Base-by-base conservation (phyloP, 345 rosid species). In the Hibiscus syriacus region DNA sequence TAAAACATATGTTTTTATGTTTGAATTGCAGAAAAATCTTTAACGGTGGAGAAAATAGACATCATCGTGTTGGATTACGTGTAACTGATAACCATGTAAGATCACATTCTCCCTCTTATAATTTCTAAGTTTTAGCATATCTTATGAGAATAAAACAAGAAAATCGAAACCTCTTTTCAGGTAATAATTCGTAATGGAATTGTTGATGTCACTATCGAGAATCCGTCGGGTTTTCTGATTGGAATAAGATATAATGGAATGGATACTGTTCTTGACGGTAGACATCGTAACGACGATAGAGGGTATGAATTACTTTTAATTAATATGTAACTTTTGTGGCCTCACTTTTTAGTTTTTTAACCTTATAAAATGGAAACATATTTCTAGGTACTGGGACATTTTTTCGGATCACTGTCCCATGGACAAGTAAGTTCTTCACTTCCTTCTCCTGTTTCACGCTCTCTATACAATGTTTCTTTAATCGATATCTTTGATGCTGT, bases 311-410 rank as follows among this genome's bases (percentile, higher is more conserved):
- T 83, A 87, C 62, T 76, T 85, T 62, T 97, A 96, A 94, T 92
- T 3, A 3, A 6, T 32, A 85, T 58, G 70, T 29, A 5, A 32
- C 6, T 3, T 32, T 32, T 32, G 6, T 32, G 6, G 6, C 10
- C 59, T 23, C 16, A 1, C 11, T 1, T 6, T 4, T 1, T 8
- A 32, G 3, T 8, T 6, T 52, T 53, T 23, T 1, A 26, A 6
- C 23, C 9, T 0, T 20, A 20, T n/a, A n/a, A n/a, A n/a, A n/a
- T n/a, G n/a, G n/a, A n/a, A n/a, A 46, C 22, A 57, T 13, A 16
- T 38, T 60, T 66, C 0, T 55, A 86, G 98, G 81, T 93, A 93
- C 58, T 93, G 97, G 98, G 98, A 93, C 53, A 77, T 87, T 14
- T 88, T 76, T 1, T 89, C 96, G 96, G 77, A 82, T 70, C 72